phyloP scores from a whole-genome alignment of 192 early-diverging fungal species.

The Cladochytrium replicatum region DNA sequence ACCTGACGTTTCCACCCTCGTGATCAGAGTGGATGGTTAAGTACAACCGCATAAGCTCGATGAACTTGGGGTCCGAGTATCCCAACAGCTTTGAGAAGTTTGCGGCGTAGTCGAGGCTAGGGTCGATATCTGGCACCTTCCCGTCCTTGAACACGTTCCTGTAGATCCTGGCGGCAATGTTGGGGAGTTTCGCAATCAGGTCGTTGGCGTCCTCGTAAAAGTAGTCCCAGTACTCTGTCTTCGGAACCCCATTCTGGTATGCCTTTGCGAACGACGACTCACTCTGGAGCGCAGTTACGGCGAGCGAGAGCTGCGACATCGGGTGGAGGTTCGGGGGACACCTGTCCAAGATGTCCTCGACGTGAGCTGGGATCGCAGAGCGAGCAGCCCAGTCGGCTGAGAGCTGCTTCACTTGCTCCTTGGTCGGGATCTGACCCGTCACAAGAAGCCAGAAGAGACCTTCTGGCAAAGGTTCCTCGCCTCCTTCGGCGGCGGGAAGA shows the following conservation, averaged over 20 bases:
- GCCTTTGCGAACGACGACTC: constrained; percentile 95
- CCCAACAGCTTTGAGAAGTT: constrained; percentile 93
- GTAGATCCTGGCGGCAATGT: constrained; percentile 97
- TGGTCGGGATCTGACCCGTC: constrained; percentile 93
- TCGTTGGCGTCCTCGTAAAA: constrained; percentile 96
- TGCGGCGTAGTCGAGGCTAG: constrained; percentile 84
- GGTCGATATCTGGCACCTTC: constrained; percentile 77
- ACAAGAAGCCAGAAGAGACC: constrained; percentile 96
- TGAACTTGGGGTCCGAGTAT: constrained; percentile 80
- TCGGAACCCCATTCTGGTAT: constrained; percentile 84
- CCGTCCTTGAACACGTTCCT: constrained; percentile 98
- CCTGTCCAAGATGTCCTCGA: constrained; percentile 94
- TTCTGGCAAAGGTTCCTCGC: constrained; percentile 93
- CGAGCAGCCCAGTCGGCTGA: constrained; percentile 97
- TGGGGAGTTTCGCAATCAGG: constrained; percentile 95
- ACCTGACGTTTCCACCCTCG: constrained; percentile 98
- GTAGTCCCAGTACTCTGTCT: constrained; percentile 94
- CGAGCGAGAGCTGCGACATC: constrained; percentile 96
- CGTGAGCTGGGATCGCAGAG: constrained; percentile 81
- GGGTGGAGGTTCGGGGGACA: constrained; percentile 98
- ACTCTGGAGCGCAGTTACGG: constrained; percentile 95
- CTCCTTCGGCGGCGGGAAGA: constrained; percentile 80
- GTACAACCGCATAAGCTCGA: constrained; percentile 98
- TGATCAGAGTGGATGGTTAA: constrained; percentile 99
- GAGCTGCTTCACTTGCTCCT: constrained; percentile 78